Evolutionary conservation across 2,329 filamentous ascomycete species (phyloP), one percentile per base, ranked within the genome.

Genomic region (Alternaria infectoria): DNA sequence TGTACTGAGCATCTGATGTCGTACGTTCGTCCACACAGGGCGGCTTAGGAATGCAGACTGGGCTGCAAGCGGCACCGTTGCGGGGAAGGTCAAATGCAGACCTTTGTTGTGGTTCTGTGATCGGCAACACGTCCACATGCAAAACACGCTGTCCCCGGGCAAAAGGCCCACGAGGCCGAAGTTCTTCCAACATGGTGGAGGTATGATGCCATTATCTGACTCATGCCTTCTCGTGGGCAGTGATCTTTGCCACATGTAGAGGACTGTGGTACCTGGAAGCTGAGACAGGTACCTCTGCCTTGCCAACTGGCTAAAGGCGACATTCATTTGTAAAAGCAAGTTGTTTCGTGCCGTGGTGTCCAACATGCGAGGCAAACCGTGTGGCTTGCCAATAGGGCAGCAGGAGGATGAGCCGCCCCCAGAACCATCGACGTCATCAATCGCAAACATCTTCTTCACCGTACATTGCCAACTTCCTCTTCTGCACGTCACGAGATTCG

Each of bases 121-220:
- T 62, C 47, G 51, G 55, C 59, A 47, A 36, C 25, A 50, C 28
- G 47, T 50, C 26, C 17, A 43, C 28, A 23, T n/a, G 25, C 17
- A 26, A 57, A 47, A 46, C 55, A 45, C 54, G 46, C 47, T 58
- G 30, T 23, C 56, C 25, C 59, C 54, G 47, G 55, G 59, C 47
- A 25, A 47, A 46, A 46, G 54, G 47, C 26, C 46, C 36, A 45
- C 59, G 25, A 57, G 59, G 25, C 46, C 47, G 28, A 21, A 25
- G 25, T 26, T 12, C 19, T 57, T 57, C 25, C 25, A 43, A 49
- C 19, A n/a, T 26, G 19, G 54, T n/a, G n/a, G 28, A 58, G 54
- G 26, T 50, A 52, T 61, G 46, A 46, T 54, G 47, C 40, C 54
- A 61, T 36, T 28, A 17, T 23, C 19, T 49, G 17, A 28, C 28